Evolutionary conservation across 306 rosid species (phyloP).

Genomic region (Potentilla sterilis): DNA sequence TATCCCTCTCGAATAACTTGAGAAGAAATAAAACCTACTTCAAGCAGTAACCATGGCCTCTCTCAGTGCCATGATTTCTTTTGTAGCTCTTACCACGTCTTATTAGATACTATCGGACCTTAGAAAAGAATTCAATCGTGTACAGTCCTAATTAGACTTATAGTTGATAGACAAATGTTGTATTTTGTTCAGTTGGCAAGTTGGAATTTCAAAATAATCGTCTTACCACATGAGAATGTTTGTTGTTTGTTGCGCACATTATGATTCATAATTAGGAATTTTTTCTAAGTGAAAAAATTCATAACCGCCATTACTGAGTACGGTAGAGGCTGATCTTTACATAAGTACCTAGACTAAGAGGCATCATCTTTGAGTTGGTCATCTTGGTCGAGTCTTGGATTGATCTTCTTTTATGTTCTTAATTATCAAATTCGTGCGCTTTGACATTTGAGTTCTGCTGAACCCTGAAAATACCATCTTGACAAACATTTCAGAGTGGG

Average conservation of each 20-base stretch:
- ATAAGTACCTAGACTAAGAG: background rate
- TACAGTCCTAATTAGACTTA: background rate
- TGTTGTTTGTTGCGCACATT: background rate
- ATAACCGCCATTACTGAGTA: no score
- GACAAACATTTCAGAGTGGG: conserved; percentile 67
- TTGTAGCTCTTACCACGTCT: background rate
- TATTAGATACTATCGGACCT: background rate
- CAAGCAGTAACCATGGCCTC: background rate
- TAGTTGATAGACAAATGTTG: background rate
- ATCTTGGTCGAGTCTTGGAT: background rate
- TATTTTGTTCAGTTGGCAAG: background rate
- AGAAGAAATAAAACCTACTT: background rate
- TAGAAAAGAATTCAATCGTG: background rate
- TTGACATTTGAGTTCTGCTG: background rate
- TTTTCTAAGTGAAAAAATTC: background rate
- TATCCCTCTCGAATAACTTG: background rate
- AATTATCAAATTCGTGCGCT: background rate
- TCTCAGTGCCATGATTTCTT: background rate
- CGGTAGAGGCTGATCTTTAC: background rate
- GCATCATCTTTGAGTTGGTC: conserved; percentile 1
- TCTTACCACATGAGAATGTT: background rate
- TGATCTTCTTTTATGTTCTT: background rate
- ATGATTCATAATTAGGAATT: background rate
- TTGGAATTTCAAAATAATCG: background rate
- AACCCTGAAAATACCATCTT: conserved; percentile 13